These are phyloP conservation scores for Avena insularis DNA, from an alignment of 176 grass and related monocot genomes.

Conservation along the genomic window DNA sequence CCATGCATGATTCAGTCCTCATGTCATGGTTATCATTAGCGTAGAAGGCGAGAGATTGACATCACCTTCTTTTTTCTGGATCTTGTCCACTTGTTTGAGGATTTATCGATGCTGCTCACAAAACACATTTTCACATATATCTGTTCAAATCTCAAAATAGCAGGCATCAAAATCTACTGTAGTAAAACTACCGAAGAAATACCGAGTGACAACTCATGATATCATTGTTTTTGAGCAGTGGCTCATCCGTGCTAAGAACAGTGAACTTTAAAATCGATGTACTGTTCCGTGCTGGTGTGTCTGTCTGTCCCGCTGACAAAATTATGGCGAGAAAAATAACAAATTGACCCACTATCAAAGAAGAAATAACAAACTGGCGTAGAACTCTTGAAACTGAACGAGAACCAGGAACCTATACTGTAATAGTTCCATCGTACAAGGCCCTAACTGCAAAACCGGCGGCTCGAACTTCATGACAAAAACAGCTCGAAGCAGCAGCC, in stretches of 20 bases:
- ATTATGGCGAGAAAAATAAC: neutral
- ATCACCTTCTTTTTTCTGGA: neutral
- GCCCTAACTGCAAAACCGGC: neutral
- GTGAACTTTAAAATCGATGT: neutral
- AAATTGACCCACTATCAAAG: neutral
- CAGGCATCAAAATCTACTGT: neutral
- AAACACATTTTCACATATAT: neutral
- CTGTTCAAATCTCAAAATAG: neutral
- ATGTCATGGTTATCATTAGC: neutral
- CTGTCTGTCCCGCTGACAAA: neutral
- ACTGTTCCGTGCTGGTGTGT: neutral
- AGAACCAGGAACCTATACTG: neutral
- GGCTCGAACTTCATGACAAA: constrained; percentile 14
- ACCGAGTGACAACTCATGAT: neutral
- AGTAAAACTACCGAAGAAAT: neutral
- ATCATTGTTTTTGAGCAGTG: neutral
- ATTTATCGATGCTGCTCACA: neutral
- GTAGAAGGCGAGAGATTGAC: neutral
- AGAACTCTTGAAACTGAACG: neutral
- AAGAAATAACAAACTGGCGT: neutral
- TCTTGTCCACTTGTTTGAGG: neutral
- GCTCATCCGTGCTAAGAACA: neutral
- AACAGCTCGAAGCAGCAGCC: neutral
- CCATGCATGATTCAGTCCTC: neutral
- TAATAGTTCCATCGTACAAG: neutral